Evolutionary conservation across 2,329 filamentous ascomycete species (phyloP).

Genomic region (Zymoseptoria ardabiliae): DNA sequence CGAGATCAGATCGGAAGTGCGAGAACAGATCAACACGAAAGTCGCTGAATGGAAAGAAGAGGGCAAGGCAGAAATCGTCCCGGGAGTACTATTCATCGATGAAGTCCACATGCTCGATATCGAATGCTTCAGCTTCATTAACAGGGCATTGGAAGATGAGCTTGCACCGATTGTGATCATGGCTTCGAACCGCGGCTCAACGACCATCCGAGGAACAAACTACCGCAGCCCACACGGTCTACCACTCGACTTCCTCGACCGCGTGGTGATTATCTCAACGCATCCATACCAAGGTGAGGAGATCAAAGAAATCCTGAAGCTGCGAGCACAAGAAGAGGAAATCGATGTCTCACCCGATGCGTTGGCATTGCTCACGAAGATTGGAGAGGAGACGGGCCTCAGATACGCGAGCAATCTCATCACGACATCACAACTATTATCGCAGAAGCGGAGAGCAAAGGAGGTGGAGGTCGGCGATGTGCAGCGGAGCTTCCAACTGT

Average conservation of each 20-base stretch:
- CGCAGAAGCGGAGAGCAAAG: conserved; percentile 75
- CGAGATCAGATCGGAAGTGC: conserved; percentile 93
- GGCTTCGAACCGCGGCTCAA: conserved; percentile 92
- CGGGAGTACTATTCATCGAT: conserved; percentile 94
- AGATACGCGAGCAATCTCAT: conserved; percentile 98
- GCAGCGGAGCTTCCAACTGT: conserved; percentile 85
- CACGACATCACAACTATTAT: conserved; percentile 82
- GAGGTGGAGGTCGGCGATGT: conserved; percentile 83
- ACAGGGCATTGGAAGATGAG: conserved; percentile 90
- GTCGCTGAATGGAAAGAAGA: conserved; percentile 99
- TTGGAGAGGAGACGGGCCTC: conserved; percentile 83
- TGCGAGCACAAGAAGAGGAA: conserved; percentile 92
- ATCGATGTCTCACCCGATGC: conserved; percentile 86
- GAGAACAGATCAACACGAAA: conserved; percentile 98
- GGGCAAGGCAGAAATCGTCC: conserved; percentile 96
- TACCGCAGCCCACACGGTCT: conserved; percentile 91
- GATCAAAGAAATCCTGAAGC: conserved; percentile 84
- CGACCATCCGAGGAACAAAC: conserved; percentile 85
- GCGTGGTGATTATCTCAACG: conserved; percentile 93
- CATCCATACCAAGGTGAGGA: conserved; percentile 75
- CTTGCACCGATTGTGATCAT: conserved; percentile 97
- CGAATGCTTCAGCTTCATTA: conserved; percentile 98
- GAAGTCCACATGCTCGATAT: conserved; percentile 99
- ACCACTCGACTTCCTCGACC: conserved; percentile 90
- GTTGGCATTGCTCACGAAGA: conserved; percentile 87